Conservation (phyloP, 1,284 basidiomycete species). For the Moesziomyces sp. region DNA sequence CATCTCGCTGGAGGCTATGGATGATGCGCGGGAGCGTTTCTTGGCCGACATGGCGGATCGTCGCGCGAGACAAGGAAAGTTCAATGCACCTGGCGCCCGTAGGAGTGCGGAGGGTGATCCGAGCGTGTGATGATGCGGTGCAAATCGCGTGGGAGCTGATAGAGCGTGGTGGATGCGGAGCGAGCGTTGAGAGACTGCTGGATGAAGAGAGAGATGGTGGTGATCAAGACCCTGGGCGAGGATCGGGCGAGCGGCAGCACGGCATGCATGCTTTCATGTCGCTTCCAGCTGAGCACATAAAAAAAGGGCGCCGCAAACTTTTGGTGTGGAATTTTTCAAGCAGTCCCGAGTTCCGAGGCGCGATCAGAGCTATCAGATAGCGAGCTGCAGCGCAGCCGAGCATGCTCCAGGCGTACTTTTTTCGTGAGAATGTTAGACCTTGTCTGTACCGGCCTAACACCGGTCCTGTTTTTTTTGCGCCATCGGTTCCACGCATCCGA, state of each 20-base stretch:
- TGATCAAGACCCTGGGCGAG: constrained; percentile 8
- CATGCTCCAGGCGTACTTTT: no score
- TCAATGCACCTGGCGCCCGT: background rate
- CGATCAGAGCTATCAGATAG: background rate
- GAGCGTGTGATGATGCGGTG: background rate
- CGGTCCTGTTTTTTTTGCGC: no score
- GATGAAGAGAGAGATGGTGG: constrained; percentile 5
- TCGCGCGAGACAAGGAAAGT: no score
- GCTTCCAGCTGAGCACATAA: background rate
- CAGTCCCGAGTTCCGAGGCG: background rate
- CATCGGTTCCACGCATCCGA: no score
- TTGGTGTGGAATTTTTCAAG: constrained; percentile 9
- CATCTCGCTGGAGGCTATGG: constrained; percentile 34
- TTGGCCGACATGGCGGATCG: constrained; percentile 23
- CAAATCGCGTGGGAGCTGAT: background rate
- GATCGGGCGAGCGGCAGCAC: background rate
- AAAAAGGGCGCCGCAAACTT: constrained; percentile 28
- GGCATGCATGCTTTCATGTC: background rate
- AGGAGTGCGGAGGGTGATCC: background rate
- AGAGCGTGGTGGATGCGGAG: background rate
- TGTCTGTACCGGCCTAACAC: no score
- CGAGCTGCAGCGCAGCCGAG: background rate
- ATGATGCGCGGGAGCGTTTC: constrained; percentile 46
- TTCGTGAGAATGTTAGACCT: no score
- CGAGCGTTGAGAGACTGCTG: background rate